Evolutionary conservation across 805 yeast genomes (phyloP).

Genomic region (Dipodascus geniculatus): DNA sequence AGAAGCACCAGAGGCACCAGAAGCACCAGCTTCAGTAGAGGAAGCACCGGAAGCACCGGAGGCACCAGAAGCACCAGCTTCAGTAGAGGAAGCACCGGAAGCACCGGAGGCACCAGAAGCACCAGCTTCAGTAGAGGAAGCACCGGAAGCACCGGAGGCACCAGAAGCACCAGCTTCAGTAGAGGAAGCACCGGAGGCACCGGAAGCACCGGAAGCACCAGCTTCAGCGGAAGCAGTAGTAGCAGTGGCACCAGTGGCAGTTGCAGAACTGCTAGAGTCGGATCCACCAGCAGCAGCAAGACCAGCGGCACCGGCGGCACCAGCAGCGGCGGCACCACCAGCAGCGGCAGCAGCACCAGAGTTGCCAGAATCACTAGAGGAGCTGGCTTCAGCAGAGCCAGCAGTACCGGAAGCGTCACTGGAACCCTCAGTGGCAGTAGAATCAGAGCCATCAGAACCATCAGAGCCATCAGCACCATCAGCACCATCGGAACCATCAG

Average conservation of each 20-base stretch:
- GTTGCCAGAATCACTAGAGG: constrained; percentile 5
- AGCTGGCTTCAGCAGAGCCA: background rate
- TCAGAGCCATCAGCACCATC: constrained; percentile 2
- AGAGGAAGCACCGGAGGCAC: background rate
- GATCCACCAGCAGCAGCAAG: constrained; percentile 4
- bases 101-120: background rate
- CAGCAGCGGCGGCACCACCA: constrained; percentile 7
- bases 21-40: background rate
- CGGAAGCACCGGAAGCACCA: background rate
- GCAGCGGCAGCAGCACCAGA: constrained; percentile 8
- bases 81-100: background rate
- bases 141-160: background rate
- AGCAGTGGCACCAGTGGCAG: constrained; percentile 2
- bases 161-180: background rate
- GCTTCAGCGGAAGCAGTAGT: constrained; percentile 4
- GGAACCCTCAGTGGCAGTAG: constrained; percentile 3
- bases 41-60: background rate
- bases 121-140: background rate
- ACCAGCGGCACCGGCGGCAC: constrained; percentile 6
- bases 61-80: constrained; percentile 3
- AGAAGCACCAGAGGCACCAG: constrained; percentile 1
- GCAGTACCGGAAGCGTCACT: background rate
- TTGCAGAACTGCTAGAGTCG: constrained; percentile 1
- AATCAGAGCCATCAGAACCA: background rate
- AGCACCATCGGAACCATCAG: background rate